Evolutionary conservation across 768 basidiomycete species (phyloP).

Genomic region (Lentinula detonsa): DNA sequence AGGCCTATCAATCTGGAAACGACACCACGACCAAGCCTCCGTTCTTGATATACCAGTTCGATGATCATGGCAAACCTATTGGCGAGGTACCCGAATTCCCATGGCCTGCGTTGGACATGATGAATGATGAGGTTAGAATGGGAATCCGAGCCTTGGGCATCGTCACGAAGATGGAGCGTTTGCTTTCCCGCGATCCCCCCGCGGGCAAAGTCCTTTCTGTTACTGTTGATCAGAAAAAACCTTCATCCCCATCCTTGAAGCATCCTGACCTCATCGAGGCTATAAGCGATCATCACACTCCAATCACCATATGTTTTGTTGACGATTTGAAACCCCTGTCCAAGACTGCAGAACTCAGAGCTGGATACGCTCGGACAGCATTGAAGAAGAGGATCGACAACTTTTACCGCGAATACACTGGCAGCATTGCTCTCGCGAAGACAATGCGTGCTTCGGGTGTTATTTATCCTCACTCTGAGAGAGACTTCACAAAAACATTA

Average conservation of each 20-base stretch:
- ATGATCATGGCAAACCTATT: conserved; percentile 10
- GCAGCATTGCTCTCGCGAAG: not conserved
- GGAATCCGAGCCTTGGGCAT: not conserved
- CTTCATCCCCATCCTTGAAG: not conserved
- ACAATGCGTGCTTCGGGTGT: not conserved
- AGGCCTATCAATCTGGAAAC: not conserved
- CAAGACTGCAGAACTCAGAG: not conserved
- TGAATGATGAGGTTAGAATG: not conserved
- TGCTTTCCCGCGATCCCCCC: not conserved
- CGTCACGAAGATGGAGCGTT: not conserved
- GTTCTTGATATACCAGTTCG: conserved; percentile 20
- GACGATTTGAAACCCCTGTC: not conserved
- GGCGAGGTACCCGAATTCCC: not conserved
- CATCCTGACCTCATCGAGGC: not conserved
- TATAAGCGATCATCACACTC: not conserved
- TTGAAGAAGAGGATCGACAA: not conserved
- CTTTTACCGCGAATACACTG: not conserved
- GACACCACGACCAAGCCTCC: not conserved
- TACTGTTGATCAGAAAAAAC: not conserved
- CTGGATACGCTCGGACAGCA: not conserved
- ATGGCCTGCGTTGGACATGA: conserved; percentile 3
- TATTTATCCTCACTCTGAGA: not conserved
- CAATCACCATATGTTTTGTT: not conserved
- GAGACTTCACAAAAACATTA: not conserved
- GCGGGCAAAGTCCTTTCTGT: not conserved